A percentile compares a stretch with the other conserved stretches of the same genome.
Evolutionary conservation across 1,139 yeast species (phyloP).

Genomic region (Yamadazyma diddensiae): DNA sequence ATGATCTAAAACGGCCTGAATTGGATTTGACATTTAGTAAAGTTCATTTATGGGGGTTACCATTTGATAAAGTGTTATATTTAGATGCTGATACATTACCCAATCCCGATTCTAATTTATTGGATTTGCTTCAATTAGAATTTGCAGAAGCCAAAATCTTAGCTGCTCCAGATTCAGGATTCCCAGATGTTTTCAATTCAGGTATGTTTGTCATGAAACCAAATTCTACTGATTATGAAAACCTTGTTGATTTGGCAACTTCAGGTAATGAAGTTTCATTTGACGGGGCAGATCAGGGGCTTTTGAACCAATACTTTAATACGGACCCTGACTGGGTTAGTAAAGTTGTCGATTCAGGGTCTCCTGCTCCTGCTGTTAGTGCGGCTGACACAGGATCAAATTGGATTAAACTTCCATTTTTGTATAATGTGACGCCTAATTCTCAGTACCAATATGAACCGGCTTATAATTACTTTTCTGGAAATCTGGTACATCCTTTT

Average conservation of each 20-base stretch:
- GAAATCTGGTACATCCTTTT: slow-evolving; percentile 8
- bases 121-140: slow-evolving; percentile 29
- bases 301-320: slow-evolving; percentile 77
- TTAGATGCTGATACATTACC: slow-evolving; percentile 85
- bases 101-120: slow-evolving; percentile 26
- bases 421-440: slow-evolving; percentile 82
- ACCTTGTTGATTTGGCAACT: slow-evolving; percentile 33
- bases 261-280: slow-evolving; percentile 47
- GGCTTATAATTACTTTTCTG: slow-evolving; percentile 61
- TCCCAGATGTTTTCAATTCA: slow-evolving; percentile 94
- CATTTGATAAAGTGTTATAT: slow-evolving; percentile 61
- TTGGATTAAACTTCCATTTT: slow-evolving; percentile 76
- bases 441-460: slow-evolving; percentile 83
- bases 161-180: slow-evolving; percentile 92
- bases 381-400: slow-evolving; percentile 18
- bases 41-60: slow-evolving; percentile 65
- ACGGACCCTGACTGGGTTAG: slow-evolving; percentile 43
- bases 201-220: slow-evolving; percentile 79
- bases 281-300: slow-evolving; percentile 96
- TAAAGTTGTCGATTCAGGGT: slow-evolving; percentile 10
- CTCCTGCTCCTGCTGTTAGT: background rate
- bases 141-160: slow-evolving; percentile 41
- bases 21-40: slow-evolving; percentile 70
- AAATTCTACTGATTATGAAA: slow-evolving; percentile 38
- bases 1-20: slow-evolving; percentile 67